These are phyloP conservation scores for Pseudogymnoascus sp. DNA, from an alignment of 2,329 filamentous ascomycete genomes.

Conservation along the genomic window DNA sequence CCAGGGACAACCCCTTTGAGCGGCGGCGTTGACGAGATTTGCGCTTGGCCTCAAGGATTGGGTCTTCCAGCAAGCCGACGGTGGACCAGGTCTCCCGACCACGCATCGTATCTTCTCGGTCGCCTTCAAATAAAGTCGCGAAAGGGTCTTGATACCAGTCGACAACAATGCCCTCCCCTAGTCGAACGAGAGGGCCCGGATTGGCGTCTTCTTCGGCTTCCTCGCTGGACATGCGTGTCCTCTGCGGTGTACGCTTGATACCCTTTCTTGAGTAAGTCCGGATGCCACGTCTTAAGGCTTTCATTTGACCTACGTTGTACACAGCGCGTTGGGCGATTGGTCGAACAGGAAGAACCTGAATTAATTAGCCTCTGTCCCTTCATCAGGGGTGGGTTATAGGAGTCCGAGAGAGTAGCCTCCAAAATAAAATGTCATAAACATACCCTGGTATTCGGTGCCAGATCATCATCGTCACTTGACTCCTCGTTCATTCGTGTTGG, in stretches of 20 bases:
- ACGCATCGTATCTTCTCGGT: slow-evolving; percentile 41
- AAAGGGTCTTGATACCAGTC: slow-evolving; percentile 73
- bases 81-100: slow-evolving; percentile 53
- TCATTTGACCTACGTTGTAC: slow-evolving; percentile 26
- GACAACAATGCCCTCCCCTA: slow-evolving; percentile 78
- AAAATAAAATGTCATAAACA: slow-evolving; percentile 14
- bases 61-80: slow-evolving; percentile 44
- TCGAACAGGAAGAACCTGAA: slow-evolving; percentile 28
- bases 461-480: slow-evolving; percentile 44
- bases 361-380: not conserved
- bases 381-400: not conserved
- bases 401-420: not conserved
- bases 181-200: slow-evolving; percentile 61
- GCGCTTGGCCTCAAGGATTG: slow-evolving; percentile 58
- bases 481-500: slow-evolving; percentile 53
- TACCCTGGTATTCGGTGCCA: slow-evolving; percentile 16
- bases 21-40: slow-evolving; percentile 57
- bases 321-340: slow-evolving; percentile 19
- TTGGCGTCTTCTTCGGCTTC: slow-evolving; percentile 27
- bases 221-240: slow-evolving; percentile 10
- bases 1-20: slow-evolving; percentile 72
- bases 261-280: slow-evolving; percentile 34
- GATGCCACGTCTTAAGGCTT: slow-evolving; percentile 22
- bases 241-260: slow-evolving; percentile 20
- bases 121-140: slow-evolving; percentile 58